Percentiles rank a stretch among this genome's conserved stretches.
Conservation (phyloP, 2,329 filamentous ascomycete genomes). For the Ophiostoma tasmaniense region DNA sequence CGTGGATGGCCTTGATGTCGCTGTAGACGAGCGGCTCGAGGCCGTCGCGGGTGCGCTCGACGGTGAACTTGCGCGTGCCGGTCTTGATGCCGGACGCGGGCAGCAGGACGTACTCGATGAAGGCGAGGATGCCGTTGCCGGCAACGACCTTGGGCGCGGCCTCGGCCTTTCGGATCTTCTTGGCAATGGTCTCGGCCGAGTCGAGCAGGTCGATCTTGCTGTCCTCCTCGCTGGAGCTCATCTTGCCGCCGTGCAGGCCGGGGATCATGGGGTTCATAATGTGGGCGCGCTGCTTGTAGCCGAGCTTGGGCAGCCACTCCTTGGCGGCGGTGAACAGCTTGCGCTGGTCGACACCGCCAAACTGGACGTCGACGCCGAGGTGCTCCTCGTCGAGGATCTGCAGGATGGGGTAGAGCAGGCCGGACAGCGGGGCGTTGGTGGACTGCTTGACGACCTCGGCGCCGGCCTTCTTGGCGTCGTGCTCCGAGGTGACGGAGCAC, state of each 20-base stretch:
- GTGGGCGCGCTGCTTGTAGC: conserved; percentile 64
- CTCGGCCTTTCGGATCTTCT: conserved; percentile 80
- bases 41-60: conserved; percentile 56
- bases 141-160: conserved; percentile 68
- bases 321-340: conserved; percentile 83
- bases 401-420: conserved; percentile 75
- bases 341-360: conserved; percentile 74
- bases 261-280: conserved; percentile 69
- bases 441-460: conserved; percentile 93
- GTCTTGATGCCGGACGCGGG: conserved; percentile 58
- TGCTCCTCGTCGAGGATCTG: conserved; percentile 89
- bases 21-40: conserved; percentile 70
- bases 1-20: conserved; percentile 63
- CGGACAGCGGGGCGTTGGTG: conserved; percentile 62
- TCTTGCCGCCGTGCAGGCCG: conserved; percentile 76
- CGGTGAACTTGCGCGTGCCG: conserved; percentile 54
- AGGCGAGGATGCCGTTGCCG: conserved; percentile 77
- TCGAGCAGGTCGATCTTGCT: conserved; percentile 95
- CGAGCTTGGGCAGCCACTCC: conserved; percentile 76
- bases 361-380: conserved; percentile 78
- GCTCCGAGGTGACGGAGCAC: conserved; percentile 59
- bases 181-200: conserved; percentile 59
- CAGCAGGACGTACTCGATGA: conserved; percentile 80
- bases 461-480: conserved; percentile 82
- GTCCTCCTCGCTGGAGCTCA: conserved; percentile 68